Evolutionary conservation across 2,329 filamentous ascomycete genomes (phyloP), one percentile per base, ranked within the genome.

Genomic region (Xylariaceae sp.): DNA sequence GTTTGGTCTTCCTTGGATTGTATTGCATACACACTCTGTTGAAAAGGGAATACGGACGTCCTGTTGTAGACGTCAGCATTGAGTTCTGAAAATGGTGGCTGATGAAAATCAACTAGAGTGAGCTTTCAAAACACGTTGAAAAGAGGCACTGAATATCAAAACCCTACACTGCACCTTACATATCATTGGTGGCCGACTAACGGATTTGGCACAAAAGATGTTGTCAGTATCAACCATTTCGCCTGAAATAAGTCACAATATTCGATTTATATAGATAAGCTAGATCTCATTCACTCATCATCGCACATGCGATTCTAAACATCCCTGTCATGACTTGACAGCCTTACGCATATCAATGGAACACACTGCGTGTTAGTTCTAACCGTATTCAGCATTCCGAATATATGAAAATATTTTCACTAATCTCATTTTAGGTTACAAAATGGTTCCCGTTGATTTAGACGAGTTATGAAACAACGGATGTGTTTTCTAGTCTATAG

Each of bases 301-400:
- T 60, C 57, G 57, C 57, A 60, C 37, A 40, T 60, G 57, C 57
- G 57, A 60, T 60, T 57, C 50, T 57, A 44, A 60, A 60, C 49
- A 50, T 14, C 23, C 23, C 23, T 26, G 23, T 26, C 23, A 26
- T 4, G 54, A 50, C 20, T 56, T 48, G 32, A 50, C 53, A 57
- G 54, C 48, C 50, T 51, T 42, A 40, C 50, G 49, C 42, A 43
- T 44, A 14, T 26, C 9, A 26, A 14, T 47, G 26, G 12, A 26
- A 16, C 44, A 44, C 48, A 45, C 20, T 23, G 23, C 42, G 23
- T 19, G 29, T 26, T 26, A 46, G 26, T 44, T 57, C 21, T 54
- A 47, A 46, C 50, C 48, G 41, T 40, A 57, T 52, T 23, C 3
- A 50, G 50, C 50, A 60, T 57, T 20, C 57, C 57, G 47, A 37